Percentiles rank a stretch among this genome's conserved stretches.
These are phyloP conservation scores for Lichtheimia ornata DNA, from an alignment of 371 early-diverging fungal genomes.

Conservation along the genomic window DNA sequence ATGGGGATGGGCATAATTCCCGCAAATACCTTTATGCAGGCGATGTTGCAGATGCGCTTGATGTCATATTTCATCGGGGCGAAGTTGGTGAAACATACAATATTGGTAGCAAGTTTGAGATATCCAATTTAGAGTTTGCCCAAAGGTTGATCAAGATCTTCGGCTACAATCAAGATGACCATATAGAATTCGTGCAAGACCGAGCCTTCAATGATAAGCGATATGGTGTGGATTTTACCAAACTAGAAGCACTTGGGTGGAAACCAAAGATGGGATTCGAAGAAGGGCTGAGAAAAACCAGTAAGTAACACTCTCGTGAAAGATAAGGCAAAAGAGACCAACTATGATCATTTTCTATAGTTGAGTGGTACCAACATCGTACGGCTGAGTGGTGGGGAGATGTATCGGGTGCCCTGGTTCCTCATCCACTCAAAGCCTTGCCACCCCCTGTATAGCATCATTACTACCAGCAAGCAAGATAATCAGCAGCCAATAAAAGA, in stretches of 20 bases:
- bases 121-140: constrained; percentile 75
- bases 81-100: constrained; percentile 78
- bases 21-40: constrained; percentile 80
- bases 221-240: constrained; percentile 78
- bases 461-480: no score
- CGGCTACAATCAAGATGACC: constrained; percentile 38
- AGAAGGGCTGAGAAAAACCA: constrained; percentile 71
- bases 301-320: constrained; percentile 38
- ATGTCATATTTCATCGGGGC: constrained; percentile 69
- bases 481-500: constrained; percentile 9
- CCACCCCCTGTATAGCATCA: constrained; percentile 21
- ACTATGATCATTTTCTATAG: constrained; percentile 20
- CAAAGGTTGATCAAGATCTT: constrained; percentile 60
- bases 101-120: constrained; percentile 78
- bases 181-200: constrained; percentile 77
- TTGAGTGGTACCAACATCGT: constrained; percentile 65
- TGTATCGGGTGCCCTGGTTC: constrained; percentile 49
- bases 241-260: constrained; percentile 77
- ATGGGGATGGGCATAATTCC: constrained; percentile 81
- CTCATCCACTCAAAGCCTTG: constrained; percentile 57
- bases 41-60: constrained; percentile 79
- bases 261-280: constrained; percentile 64
- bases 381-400: constrained; percentile 69
- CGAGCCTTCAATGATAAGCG: constrained; percentile 81
- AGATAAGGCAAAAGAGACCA: not conserved